Conservation (phyloP, 2,329 filamentous ascomycete genomes). For the Sporothrix pallida region DNA sequence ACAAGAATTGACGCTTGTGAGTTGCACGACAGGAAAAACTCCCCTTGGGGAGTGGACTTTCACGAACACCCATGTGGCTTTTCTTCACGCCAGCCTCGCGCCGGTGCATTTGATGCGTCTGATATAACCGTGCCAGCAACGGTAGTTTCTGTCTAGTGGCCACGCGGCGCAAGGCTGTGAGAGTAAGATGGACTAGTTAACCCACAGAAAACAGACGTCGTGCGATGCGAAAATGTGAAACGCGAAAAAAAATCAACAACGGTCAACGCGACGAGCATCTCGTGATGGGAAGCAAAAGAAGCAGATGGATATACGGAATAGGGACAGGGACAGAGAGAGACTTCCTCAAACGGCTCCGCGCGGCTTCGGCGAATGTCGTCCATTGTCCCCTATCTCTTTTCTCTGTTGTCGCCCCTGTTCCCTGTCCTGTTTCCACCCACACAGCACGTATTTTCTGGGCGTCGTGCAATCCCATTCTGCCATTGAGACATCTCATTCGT, state of each 20-base stretch:
- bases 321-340: neutral
- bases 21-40: conserved; percentile 6
- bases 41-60: neutral
- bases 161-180: conserved; percentile 18
- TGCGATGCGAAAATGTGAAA: neutral
- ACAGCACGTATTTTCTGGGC: neutral
- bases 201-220: neutral
- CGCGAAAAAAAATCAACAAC: too few relatives aligned
- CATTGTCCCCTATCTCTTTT: neutral
- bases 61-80: conserved; percentile 23
- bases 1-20: neutral
- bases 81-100: conserved; percentile 26
- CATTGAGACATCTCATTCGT: neutral
- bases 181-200: neutral
- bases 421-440: conserved; percentile 5
- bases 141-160: conserved; percentile 7
- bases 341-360: neutral
- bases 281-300: neutral
- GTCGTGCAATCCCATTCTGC: neutral
- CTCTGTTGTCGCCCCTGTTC: conserved; percentile 5
- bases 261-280: neutral
- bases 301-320: neutral
- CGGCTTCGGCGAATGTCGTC: conserved; percentile 6
- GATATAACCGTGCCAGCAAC: neutral
- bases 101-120: conserved; percentile 12